A percentile compares a stretch with the other conserved stretches of the same genome.
These are phyloP conservation scores for Arthroderma sp. DNA, from an alignment of 2,329 filamentous ascomycete genomes.

Conservation along the genomic window DNA sequence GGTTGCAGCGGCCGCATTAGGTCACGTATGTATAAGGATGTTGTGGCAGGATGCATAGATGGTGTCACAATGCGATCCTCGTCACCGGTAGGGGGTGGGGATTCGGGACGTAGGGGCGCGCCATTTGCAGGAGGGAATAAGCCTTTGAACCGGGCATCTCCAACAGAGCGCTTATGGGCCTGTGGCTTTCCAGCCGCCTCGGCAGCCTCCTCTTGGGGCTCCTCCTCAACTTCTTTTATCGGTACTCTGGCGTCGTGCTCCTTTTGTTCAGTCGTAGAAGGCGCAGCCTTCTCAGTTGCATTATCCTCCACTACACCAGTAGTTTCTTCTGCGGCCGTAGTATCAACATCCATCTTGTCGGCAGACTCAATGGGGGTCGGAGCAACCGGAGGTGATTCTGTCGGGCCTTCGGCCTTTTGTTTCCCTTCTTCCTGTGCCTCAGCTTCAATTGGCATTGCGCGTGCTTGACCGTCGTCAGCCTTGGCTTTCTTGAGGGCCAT, in stretches of 20 bases:
- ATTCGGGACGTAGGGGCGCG: constrained; percentile 14
- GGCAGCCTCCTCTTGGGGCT: constrained; percentile 9
- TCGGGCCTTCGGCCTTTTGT: background rate
- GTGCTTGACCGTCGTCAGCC: constrained; percentile 22
- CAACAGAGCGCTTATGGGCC: constrained; percentile 18
- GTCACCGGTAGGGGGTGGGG: constrained; percentile 22
- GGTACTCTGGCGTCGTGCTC: constrained; percentile 4
- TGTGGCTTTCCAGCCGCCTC: constrained; percentile 14
- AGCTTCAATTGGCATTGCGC: constrained; percentile 21
- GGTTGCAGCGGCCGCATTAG: constrained; percentile 76
- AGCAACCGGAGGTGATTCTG: background rate
- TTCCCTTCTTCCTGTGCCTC: constrained; percentile 1
- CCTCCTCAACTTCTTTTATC: background rate
- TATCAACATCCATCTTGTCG: constrained; percentile 1
- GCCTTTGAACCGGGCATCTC: constrained; percentile 37
- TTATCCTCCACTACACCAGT: background rate
- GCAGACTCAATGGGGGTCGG: background rate
- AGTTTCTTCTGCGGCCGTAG: background rate
- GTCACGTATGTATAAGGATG: constrained; percentile 76
- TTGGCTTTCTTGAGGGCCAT: constrained; percentile 44
- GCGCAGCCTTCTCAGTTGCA: constrained; percentile 2
- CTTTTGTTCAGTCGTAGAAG: background rate
- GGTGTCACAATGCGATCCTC: constrained; percentile 35
- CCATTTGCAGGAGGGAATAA: constrained; percentile 28
- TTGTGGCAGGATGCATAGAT: constrained; percentile 57